phyloP scores from a whole-genome alignment of 441 rosid genomes.

The Sinapis alba region DNA sequence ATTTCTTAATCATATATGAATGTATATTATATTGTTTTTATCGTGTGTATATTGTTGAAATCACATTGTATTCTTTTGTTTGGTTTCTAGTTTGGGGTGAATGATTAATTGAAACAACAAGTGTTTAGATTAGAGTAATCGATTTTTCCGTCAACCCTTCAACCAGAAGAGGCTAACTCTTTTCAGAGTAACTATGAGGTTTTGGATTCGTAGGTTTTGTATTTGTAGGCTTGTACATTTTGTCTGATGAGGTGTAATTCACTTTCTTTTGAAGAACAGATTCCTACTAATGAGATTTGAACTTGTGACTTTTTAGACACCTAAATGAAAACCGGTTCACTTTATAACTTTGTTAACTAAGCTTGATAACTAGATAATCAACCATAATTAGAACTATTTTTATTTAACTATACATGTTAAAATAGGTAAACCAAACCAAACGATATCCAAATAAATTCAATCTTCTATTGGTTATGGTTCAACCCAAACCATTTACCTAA shows the following conservation, averaged over 20 bases:
- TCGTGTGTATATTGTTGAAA: slow-evolving; percentile 32
- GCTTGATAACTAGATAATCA: too few species aligned
- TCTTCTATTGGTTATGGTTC: too few species aligned
- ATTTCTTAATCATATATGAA: slow-evolving; percentile 2
- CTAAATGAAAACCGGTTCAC: too few species aligned
- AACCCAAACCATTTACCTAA: too few species aligned
- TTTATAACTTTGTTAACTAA: too few species aligned
- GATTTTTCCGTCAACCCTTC: not conserved
- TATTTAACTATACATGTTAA: too few species aligned
- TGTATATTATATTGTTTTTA: slow-evolving; percentile 27
- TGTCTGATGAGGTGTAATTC: not conserved
- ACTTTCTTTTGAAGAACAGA: not conserved
- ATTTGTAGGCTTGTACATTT: not conserved
- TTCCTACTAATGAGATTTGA: not conserved
- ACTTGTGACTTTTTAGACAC: not conserved
- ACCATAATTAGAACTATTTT: too few species aligned
- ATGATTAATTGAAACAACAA: not conserved
- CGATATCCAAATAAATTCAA: too few species aligned
- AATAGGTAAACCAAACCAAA: too few species aligned
- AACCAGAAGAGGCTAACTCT: not conserved
- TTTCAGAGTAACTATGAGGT: too few species aligned
- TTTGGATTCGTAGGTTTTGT: too few species aligned
- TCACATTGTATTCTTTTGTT: not conserved
- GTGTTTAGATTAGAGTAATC: not conserved
- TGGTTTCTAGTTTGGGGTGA: slow-evolving; percentile 3